These are phyloP conservation scores for Solanum appendiculatum DNA, from an alignment of 257 asterid genomes.

Conservation along the genomic window DNA sequence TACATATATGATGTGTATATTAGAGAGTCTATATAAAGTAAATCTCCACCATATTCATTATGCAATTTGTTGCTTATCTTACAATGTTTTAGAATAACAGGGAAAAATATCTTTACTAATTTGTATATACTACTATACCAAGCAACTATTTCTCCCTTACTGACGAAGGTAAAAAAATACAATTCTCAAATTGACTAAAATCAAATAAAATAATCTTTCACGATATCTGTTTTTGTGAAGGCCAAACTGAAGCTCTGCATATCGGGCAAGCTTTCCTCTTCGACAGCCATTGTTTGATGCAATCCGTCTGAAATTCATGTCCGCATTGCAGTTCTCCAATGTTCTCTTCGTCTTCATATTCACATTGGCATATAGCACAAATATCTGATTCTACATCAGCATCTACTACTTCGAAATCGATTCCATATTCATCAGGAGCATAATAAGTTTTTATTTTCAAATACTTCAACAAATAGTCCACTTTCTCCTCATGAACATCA, in stretches of 20 bases:
- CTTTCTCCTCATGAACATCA: neutral
- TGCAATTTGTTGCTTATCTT: neutral
- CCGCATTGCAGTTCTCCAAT: neutral
- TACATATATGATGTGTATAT: no score
- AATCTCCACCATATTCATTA: no score
- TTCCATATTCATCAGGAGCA: neutral
- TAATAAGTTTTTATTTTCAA: neutral
- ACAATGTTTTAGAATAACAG: neutral
- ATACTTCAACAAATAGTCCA: neutral
- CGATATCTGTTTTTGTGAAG: neutral
- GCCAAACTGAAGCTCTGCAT: neutral
- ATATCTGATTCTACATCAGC: neutral
- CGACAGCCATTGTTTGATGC: neutral
- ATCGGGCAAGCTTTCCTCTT: constrained; percentile 2
- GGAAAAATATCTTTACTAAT: neutral
- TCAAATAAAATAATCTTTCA: neutral
- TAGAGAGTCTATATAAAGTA: no score
- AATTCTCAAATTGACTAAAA: neutral
- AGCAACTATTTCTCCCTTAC: neutral
- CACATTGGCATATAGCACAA: constrained; percentile 6
- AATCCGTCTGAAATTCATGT: constrained; percentile 5
- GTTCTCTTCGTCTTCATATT: neutral
- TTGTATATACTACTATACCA: neutral
- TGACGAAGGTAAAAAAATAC: neutral
- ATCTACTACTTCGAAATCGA: neutral